Evolutionary conservation across 2,329 filamentous ascomycete genomes (phyloP).

Genomic region (Myriosclerotinia curreyana): DNA sequence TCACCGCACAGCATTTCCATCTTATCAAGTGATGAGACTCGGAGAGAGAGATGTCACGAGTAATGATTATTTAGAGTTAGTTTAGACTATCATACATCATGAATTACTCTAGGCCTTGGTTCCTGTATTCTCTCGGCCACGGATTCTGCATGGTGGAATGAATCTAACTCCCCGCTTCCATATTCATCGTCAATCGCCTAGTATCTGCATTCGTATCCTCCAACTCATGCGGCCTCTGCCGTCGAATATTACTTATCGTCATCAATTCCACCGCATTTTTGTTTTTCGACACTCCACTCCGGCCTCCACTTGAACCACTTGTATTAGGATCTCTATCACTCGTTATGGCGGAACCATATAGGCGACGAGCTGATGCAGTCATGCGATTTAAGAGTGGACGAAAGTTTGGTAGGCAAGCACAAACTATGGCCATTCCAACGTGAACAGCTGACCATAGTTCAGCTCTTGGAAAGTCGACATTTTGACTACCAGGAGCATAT

Average conservation of each 20-base stretch:
- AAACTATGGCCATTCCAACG: conserved; percentile 25
- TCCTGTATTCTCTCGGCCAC: neutral
- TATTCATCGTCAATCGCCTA: conserved; percentile 6
- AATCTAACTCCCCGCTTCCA: conserved; percentile 10
- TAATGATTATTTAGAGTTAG: neutral
- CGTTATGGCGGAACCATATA: conserved; percentile 14
- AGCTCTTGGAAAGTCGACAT: conserved; percentile 23
- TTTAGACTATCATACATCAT: neutral
- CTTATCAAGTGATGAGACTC: neutral
- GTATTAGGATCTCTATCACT: neutral
- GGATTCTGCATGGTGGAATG: neutral
- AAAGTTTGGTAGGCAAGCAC: conserved; percentile 24
- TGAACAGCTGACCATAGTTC: conserved; percentile 25
- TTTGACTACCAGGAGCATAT: conserved; percentile 23
- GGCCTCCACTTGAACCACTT: conserved; percentile 6
- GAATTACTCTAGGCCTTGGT: neutral
- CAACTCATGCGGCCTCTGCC: neutral
- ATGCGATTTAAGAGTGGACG: conserved; percentile 22
- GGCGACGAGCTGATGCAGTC: conserved; percentile 11
- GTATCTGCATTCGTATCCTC: conserved; percentile 17
- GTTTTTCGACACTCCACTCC: conserved; percentile 10
- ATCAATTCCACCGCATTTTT: conserved; percentile 6
- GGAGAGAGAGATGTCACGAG: neutral
- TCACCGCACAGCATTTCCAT: neutral
- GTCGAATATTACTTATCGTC: conserved; percentile 2